These are phyloP conservation scores for Trichoderma aggressivum DNA, from an alignment of 2,329 filamentous ascomycete genomes.

Conservation along the genomic window DNA sequence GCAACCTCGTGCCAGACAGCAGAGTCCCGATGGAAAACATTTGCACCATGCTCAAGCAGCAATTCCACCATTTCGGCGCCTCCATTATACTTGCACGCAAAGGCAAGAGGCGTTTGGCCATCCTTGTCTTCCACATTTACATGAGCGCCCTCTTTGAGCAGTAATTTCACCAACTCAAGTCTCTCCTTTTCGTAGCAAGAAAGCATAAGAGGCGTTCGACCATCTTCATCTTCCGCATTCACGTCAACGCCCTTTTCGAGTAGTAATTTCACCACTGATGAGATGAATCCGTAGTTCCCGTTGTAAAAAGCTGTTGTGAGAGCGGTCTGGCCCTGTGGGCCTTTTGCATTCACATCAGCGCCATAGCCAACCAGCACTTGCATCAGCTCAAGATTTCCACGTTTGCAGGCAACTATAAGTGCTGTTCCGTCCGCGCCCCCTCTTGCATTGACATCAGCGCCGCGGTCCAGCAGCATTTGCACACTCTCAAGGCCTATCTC, in stretches of 20 bases:
- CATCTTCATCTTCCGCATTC: too few relatives aligned
- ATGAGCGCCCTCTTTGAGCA: too few relatives aligned
- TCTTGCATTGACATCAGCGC: background rate
- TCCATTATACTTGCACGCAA: background rate
- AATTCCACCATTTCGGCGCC: background rate
- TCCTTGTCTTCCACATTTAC: background rate
- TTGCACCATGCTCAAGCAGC: background rate
- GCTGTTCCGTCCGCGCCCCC: background rate
- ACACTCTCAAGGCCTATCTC: too few relatives aligned
- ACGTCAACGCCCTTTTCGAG: too few relatives aligned
- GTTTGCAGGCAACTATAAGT: background rate
- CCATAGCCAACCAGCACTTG: background rate
- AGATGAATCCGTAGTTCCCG: too few relatives aligned
- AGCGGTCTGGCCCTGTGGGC: too few relatives aligned
- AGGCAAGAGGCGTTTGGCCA: background rate
- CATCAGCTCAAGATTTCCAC: background rate
- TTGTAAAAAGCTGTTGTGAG: too few relatives aligned
- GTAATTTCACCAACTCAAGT: too few relatives aligned
- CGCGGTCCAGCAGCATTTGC: too few relatives aligned
- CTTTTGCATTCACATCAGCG: background rate
- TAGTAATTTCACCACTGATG: too few relatives aligned
- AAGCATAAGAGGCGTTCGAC: too few relatives aligned
- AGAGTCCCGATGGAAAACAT: background rate
- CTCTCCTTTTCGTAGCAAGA: too few relatives aligned
- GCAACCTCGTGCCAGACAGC: background rate